These are phyloP conservation scores for Cardamine resedifolia DNA, from an alignment of 345 rosid genomes.

Conservation along the genomic window DNA sequence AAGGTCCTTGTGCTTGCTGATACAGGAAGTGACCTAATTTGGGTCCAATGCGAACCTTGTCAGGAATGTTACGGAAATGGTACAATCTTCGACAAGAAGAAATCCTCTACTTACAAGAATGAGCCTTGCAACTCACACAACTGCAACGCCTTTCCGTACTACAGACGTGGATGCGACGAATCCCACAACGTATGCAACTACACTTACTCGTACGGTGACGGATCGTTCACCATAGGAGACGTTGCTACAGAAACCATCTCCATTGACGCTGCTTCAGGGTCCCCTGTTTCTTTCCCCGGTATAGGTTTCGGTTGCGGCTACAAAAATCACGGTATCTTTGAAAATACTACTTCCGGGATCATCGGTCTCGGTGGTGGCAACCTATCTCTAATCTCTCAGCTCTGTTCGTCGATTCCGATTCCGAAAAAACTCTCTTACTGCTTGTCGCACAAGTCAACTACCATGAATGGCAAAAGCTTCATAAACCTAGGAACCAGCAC, in stretches of 20 bases:
- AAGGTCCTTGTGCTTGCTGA: conserved; percentile 49
- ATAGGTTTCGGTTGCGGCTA: conserved; percentile 55
- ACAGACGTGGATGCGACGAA: conserved; percentile 24
- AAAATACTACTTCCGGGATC: conserved; percentile 47
- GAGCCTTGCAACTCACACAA: conserved; percentile 39
- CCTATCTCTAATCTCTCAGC: conserved; percentile 49
- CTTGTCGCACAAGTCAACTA: conserved; percentile 44
- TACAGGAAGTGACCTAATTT: conserved; percentile 64
- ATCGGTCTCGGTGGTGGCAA: conserved; percentile 62
- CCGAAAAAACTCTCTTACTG: conserved; percentile 63
- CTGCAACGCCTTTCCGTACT: conserved; percentile 33
- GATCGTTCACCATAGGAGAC: conserved; percentile 42
- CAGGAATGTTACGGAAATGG: conserved; percentile 47
- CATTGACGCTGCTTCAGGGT: conserved; percentile 42
- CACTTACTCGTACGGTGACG: conserved; percentile 38
- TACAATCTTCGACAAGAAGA: conserved; percentile 49
- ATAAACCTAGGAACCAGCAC: conserved; percentile 53
- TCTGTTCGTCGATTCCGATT: conserved; percentile 42
- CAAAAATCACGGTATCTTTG: conserved; percentile 45
- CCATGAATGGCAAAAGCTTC: conserved; percentile 38
- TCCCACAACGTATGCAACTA: conserved; percentile 35
- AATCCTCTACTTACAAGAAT: conserved; percentile 45
- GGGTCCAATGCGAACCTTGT: conserved; percentile 72
- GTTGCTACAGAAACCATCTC: conserved; percentile 49
- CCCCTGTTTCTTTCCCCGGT: conserved; percentile 36